phyloP scores from a whole-genome alignment of 805 yeast genomes.

The Barnettozyma wickerhamii region DNA sequence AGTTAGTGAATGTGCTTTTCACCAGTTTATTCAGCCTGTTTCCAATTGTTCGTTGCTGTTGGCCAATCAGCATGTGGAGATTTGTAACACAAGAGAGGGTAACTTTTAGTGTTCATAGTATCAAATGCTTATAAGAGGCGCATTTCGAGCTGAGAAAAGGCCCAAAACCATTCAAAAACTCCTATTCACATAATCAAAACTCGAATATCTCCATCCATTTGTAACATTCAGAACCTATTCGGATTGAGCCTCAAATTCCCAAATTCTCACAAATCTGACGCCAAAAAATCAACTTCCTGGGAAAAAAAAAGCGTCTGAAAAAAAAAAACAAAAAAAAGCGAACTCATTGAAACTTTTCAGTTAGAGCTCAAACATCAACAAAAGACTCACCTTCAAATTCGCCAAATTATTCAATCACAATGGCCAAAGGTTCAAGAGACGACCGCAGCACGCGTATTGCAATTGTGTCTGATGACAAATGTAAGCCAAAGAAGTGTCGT shows the following conservation, averaged over 20 bases:
- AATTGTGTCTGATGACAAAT: slow-evolving; percentile 87
- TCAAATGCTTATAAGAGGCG: too few species aligned
- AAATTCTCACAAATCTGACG: too few species aligned
- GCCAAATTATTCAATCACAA: neutral
- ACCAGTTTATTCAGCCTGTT: neutral
- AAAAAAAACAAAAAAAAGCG: neutral
- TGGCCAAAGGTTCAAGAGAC: slow-evolving; percentile 5
- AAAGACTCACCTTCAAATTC: neutral
- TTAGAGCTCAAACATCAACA: neutral
- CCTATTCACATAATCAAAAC: too few species aligned
- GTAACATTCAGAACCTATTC: too few species aligned
- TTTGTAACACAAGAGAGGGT: neutral
- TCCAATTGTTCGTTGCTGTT: neutral
- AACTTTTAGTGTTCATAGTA: neutral
- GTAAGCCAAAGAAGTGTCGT: slow-evolving; percentile 98
- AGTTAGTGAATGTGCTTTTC: neutral
- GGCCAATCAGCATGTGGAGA: slow-evolving; percentile 1
- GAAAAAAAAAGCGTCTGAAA: neutral
- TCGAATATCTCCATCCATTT: too few species aligned
- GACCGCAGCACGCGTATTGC: slow-evolving; percentile 72
- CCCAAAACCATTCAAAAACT: too few species aligned
- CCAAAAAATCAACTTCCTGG: too few species aligned
- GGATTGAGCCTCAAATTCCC: too few species aligned
- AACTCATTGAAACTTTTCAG: neutral
- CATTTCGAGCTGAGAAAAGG: too few species aligned